phyloP scores from a whole-genome alignment of 192 early-diverging fungal species.

The Powellomyces hirtus region DNA sequence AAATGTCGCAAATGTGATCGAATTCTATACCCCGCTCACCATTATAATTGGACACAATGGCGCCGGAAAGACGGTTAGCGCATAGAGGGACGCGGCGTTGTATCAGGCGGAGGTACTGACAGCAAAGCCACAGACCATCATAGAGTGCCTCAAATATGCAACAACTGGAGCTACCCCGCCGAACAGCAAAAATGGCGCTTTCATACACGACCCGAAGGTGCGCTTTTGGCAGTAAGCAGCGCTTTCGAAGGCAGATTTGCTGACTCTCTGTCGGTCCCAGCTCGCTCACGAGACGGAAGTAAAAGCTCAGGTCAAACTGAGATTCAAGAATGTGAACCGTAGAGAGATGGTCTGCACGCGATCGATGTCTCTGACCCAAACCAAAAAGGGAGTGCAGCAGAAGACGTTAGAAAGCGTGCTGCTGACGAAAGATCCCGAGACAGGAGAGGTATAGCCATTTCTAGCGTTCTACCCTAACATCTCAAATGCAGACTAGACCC shows the following conservation, averaged over 20 bases:
- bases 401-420: constrained; percentile 79
- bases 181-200: constrained; percentile 81
- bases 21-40: constrained; percentile 88
- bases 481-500: background rate
- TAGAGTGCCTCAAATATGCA: constrained; percentile 94
- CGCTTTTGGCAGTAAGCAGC: no score
- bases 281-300: constrained; percentile 73
- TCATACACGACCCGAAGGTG: constrained; percentile 93
- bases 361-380: constrained; percentile 73
- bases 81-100: constrained; percentile 25
- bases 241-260: no score
- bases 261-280: constrained; percentile 31
- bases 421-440: constrained; percentile 16
- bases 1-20: constrained; percentile 66
- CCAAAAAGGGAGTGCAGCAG: constrained; percentile 50
- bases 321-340: constrained; percentile 76
- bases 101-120: background rate
- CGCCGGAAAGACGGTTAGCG: constrained; percentile 94
- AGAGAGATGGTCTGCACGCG: constrained; percentile 73
- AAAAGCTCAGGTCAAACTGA: constrained; percentile 87
- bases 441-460: constrained; percentile 28
- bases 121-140: constrained; percentile 67
- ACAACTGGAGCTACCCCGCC: constrained; percentile 91
- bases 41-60: constrained; percentile 96
- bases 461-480: no score